Percentiles rank a stretch among this genome's conserved stretches.
Conservation (phyloP, 441 rosid species). For the Syzygium syzygioides region DNA sequence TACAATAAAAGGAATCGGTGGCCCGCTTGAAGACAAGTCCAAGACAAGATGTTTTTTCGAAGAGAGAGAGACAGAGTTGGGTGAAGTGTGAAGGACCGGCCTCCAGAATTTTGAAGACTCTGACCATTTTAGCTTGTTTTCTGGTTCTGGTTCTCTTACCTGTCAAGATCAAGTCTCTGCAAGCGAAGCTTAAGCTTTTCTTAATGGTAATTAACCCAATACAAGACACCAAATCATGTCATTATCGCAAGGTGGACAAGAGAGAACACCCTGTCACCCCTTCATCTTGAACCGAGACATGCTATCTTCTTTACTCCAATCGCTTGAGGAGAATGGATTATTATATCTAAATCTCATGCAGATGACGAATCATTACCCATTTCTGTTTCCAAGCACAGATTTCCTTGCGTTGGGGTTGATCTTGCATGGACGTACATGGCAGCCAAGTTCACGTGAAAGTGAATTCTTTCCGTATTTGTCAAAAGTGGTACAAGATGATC, state of each 20-base stretch:
- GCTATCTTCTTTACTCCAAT: background rate
- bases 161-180: constrained; percentile 4
- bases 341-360: background rate
- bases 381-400: background rate
- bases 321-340: background rate
- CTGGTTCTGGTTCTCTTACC: background rate
- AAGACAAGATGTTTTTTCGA: background rate
- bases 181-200: background rate
- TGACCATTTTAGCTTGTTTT: background rate
- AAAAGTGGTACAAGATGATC: background rate
- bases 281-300: background rate
- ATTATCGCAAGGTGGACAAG: background rate
- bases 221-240: background rate
- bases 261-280: background rate
- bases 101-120: background rate
- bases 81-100: background rate
- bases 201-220: constrained; percentile 1
- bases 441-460: background rate
- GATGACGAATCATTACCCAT: background rate
- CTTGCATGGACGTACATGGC: background rate
- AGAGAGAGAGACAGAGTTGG: background rate
- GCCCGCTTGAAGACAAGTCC: background rate
- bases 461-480: background rate
- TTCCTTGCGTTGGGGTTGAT: background rate
- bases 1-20: background rate